Conservation (phyloP, 768 basidiomycete genomes). For the Lactarius evosmus region DNA sequence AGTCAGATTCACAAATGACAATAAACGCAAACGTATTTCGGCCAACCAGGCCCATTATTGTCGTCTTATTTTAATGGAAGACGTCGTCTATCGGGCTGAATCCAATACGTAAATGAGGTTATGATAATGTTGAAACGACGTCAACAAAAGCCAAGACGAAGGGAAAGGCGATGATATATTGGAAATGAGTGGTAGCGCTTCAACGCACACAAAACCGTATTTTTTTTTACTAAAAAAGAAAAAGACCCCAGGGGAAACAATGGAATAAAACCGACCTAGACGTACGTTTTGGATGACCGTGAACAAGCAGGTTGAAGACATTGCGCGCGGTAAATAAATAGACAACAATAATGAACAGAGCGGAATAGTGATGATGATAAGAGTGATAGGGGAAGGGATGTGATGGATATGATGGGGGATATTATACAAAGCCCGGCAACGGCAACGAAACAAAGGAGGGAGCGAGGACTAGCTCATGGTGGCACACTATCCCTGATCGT, state of each 20-base stretch:
- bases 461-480: constrained; percentile 10
- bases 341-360: background rate
- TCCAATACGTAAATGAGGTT: background rate
- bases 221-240: too few relatives aligned
- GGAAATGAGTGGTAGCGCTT: background rate
- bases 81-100: background rate
- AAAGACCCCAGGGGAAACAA: background rate
- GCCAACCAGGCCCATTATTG: background rate
- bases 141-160: too few relatives aligned
- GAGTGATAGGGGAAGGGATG: background rate
- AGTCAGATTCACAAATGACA: background rate
- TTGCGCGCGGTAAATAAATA: background rate
- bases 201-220: background rate
- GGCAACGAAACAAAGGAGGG: background rate
- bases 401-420: background rate
- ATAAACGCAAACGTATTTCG: background rate
- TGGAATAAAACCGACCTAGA: background rate
- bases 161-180: background rate
- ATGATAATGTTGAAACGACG: too few relatives aligned
- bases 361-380: background rate
- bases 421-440: background rate
- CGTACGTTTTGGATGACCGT: background rate
- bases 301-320: background rate
- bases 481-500: constrained; percentile 28
- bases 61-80: background rate